These are phyloP conservation scores for Eucalyptus grandis DNA, from an alignment of 345 rosid genomes.

Conservation along the genomic window DNA sequence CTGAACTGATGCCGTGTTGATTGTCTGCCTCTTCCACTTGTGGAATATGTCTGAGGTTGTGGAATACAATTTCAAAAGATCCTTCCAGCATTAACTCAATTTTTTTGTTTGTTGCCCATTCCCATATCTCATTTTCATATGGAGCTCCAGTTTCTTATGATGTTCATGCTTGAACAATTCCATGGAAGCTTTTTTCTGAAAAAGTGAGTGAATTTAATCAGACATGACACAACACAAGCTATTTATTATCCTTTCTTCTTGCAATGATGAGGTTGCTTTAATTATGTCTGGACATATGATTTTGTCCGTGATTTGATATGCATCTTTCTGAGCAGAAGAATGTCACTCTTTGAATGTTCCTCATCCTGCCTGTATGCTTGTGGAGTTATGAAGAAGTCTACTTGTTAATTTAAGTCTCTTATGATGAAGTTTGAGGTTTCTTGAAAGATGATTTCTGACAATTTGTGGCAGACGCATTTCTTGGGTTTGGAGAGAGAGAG, in stretches of 20 bases:
- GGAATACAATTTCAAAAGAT: neutral
- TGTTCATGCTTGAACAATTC: no score
- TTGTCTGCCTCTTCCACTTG: slow-evolving; percentile 47
- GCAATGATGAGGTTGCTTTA: slow-evolving; percentile 44
- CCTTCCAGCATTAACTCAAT: neutral
- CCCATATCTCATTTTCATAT: neutral
- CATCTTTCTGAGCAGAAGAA: slow-evolving; percentile 35
- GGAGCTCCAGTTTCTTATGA: neutral
- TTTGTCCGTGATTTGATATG: slow-evolving; percentile 20
- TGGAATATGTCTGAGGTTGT: slow-evolving; percentile 45
- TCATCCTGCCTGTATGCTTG: neutral
- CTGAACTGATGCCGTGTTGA: slow-evolving; percentile 91
- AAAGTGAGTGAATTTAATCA: neutral
- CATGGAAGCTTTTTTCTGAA: neutral
- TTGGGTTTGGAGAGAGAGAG: neutral
- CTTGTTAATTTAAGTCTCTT: neutral
- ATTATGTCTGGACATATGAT: slow-evolving; percentile 67
- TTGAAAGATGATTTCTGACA: neutral
- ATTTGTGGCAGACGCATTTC: neutral
- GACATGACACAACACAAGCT: neutral
- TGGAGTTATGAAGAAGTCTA: neutral
- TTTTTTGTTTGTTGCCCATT: neutral
- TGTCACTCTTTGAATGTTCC: neutral
- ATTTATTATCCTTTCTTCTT: neutral
- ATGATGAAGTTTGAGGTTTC: neutral